These are phyloP conservation scores for Paecilomyces formosus DNA, from an alignment of 2,329 filamentous ascomycete genomes.

Conservation along the genomic window DNA sequence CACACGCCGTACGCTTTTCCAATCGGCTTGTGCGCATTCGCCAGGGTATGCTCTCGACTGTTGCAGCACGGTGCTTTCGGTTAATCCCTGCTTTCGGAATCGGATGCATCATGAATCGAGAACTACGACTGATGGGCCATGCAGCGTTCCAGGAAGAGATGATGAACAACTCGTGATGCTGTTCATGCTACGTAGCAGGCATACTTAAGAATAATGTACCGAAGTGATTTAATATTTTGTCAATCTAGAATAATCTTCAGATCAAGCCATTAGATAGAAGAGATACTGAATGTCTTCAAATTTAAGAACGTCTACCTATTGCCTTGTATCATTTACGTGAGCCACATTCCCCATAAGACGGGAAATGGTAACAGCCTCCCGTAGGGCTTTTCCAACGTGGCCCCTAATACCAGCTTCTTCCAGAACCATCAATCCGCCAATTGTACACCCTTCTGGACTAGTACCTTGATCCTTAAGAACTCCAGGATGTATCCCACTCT, in stretches of 20 bases:
- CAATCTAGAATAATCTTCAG: too few species aligned
- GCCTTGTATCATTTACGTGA: slow-evolving; percentile 4
- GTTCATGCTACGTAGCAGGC: not conserved
- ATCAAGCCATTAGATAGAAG: too few species aligned
- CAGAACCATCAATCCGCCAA: slow-evolving; percentile 2
- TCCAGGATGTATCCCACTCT: slow-evolving; percentile 2
- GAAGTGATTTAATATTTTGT: too few species aligned
- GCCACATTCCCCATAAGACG: not conserved
- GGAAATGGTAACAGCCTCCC: slow-evolving; percentile 2
- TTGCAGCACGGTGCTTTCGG: slow-evolving; percentile 64
- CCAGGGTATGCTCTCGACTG: slow-evolving; percentile 62
- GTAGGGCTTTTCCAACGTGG: not conserved
- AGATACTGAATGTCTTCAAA: not conserved
- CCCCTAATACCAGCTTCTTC: slow-evolving; percentile 2
- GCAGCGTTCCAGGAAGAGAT: not conserved
- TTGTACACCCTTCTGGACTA: slow-evolving; percentile 2
- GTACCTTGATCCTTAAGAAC: slow-evolving; percentile 2
- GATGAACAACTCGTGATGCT: not conserved
- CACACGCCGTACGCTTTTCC: slow-evolving; percentile 27
- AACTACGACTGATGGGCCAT: slow-evolving; percentile 16
- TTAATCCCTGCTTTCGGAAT: slow-evolving; percentile 83
- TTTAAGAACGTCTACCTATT: not conserved
- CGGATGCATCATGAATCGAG: slow-evolving; percentile 70
- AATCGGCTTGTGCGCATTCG: slow-evolving; percentile 56
- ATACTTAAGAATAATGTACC: too few species aligned